These are phyloP conservation scores for Porphyra umbilicalis DNA, from an alignment of 31 red algal species.

Conservation along the genomic window DNA sequence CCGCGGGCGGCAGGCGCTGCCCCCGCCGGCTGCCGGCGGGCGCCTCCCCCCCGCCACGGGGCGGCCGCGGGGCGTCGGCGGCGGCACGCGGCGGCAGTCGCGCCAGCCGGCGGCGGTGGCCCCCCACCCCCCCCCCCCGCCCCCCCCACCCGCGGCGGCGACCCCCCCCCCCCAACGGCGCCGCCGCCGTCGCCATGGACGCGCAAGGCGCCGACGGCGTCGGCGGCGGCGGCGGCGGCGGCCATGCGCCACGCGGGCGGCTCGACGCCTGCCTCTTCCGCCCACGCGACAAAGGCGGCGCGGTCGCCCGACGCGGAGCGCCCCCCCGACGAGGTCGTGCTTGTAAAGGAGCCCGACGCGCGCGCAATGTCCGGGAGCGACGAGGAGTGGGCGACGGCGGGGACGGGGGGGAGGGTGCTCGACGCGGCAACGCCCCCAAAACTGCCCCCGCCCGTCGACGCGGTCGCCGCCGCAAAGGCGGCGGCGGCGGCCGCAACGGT, in stretches of 20 bases:
- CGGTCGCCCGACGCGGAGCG: constrained; percentile 1
- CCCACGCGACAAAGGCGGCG: constrained; percentile 48
- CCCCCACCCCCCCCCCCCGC: neutral
- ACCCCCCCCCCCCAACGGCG: neutral
- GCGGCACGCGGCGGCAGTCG: neutral
- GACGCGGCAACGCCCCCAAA: constrained; percentile 9
- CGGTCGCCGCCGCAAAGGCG: neutral
- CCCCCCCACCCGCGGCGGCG: neutral
- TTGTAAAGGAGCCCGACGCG: neutral
- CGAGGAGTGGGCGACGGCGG: constrained; percentile 7
- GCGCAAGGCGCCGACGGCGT: neutral
- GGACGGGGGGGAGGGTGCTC: neutral
- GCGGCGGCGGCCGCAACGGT: neutral
- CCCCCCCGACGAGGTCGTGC: constrained; percentile 12
- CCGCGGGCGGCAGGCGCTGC: neutral
- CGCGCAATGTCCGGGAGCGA: neutral
- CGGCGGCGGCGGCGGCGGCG: neutral
- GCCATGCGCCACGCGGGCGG: constrained; percentile 49
- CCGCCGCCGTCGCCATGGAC: neutral
- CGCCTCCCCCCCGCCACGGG: neutral
- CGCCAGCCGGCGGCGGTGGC: neutral
- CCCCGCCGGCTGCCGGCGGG: neutral
- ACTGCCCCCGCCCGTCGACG: neutral
- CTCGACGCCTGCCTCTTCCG: constrained; percentile 53
- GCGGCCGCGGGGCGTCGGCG: neutral